Evolutionary conservation across 148 eudicot genomes (phyloP), one percentile per base, ranked within the genome.

Genomic region (Chenopodium berlandieri): DNA sequence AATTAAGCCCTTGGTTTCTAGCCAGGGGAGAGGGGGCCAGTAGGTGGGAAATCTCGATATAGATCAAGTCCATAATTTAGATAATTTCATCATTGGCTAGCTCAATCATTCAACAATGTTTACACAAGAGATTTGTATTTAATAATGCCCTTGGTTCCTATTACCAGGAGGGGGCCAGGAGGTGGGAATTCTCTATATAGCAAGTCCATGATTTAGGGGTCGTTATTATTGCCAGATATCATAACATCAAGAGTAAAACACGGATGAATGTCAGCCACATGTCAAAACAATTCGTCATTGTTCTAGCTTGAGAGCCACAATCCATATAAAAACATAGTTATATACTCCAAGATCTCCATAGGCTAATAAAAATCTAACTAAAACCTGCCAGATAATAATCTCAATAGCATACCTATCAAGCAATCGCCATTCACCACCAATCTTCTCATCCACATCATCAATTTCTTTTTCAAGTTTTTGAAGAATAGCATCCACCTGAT

Each of bases 391-490:
- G 37, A 13, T 67, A 71, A 5, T 9, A 71, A 40, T 37, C 52
- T 44, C 9, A 40, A 40, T 37, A 71, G 27, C 54, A 73, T 78
- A 92, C 95, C 90, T 88, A 85, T 92, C 95, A 82, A 92, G 93
- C 66, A 92, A 70, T 71, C 90, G 86, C 91, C 89, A 90, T 32
- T 87, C 89, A 76, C 90, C 90, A 78, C 95, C 95, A 78, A 92
- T 90, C 76, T 89, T 83, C 19, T 92, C 91, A 87, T 92, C 95
- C 74, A 92, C 95, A 76, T 90, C 95, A 86, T 92, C 95, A 60
- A 92, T 90, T 86, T 92, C 95, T 82, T 92, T 92, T 77, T 92
- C 95, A 63, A 92, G 91, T 78, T 90, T 88, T 30, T 92, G 95
- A 83, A 92, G 91, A 91, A 92, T 90, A 72, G 95, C 84, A 84